Evolutionary conservation across 371 early-diverging fungal genomes (phyloP), one percentile per base, ranked within the genome.

Genomic region (Coemansia sp.): DNA sequence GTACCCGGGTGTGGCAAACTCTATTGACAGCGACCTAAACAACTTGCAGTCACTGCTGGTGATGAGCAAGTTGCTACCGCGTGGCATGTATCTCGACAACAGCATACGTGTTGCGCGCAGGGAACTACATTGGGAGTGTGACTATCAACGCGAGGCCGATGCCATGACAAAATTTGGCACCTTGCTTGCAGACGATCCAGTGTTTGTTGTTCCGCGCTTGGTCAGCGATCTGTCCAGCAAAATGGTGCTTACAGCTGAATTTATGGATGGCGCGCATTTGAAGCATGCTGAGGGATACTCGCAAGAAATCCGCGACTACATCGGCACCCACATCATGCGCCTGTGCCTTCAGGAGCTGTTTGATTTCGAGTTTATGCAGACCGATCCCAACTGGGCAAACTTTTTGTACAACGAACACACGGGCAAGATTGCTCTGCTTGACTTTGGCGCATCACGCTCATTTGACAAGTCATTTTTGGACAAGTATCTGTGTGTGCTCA

Each of bases 351-450:
- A 87, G 28, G 98, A 97, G 74, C 84, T 98, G 47, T 97, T 97
- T 75, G 88, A 87, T 25, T 96, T 93, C 79, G 85, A 88, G 62
- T 94, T 92, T 80, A 97, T 98, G 98, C 98, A 98, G 80, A 98
- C 98, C 11, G 98, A 98, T 75, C 98, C 98, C 4, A 98, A 98
- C 77, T 98, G 97, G 97, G 87, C 94, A 61, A 98, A 98, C 80
- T 98, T 98, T 72, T 83, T 98, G 67, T 98, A 94, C 75, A 88
- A 94, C 71, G 78, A 73, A 14, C 44, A 47, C 5, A 84, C 84
- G 16, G 81, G 83, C 33, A 90, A 86, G 83, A 84, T 97, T 54
- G 89, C 90, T 26, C 71, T 98, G 69, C 74, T 98, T 25, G 98
- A 98, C 77, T 98, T 98, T 85, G 98, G 98, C 14, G 93, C 97